Base-by-base conservation (phyloP, 2,329 filamentous ascomycete genomes). In the Phialophora macrospora region DNA sequence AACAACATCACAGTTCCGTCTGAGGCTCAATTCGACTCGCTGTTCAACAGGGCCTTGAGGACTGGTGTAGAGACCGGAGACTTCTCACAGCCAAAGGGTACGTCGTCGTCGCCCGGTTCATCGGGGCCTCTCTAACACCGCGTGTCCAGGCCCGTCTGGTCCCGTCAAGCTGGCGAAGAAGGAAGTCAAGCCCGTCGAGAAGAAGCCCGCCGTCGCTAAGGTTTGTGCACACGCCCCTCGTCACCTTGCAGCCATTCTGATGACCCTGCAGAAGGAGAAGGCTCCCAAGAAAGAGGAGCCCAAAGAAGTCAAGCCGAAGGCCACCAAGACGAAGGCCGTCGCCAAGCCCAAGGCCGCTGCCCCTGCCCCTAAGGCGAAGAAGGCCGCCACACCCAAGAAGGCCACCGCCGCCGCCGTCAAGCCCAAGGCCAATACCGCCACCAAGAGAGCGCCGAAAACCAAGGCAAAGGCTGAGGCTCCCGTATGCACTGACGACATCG, bases 151-250 rank as follows among this genome's bases (percentile, higher is more conserved):
- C 74, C 85, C 92, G 66, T 97, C 93, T 70, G 93, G 93, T 67
- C 90, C 92, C 72, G 92, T 95, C 80, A 97, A 97, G 89, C 89
- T 97, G 67, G 90, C 90, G 66, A 94, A 94, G 88, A 93, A 92
- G 84, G 84, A 86, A 63, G 74, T 77, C 55, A 78, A 84, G 78
- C 77, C 81, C 61, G 77, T 78, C 65, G 79, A 78, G 75, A 76
- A 77, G 67, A 77, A 79, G 69, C 63, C 73, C 51, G 70, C 72
- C 52, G 70, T 44, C 38, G 38, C 72, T 22, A 77, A 77, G 72
- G 75, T 73, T 61, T 20, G 64, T 70, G 17, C n/a, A 14, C 7
- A 22, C 7, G 46, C 12, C 17, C 17, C 51, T 8, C 1, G 11
- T 24, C 12, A n/a, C 38, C 9, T 30, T 46, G 24, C 6, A 7